Percentiles rank a stretch among this genome's conserved stretches.
Conservation (phyloP, 139 green algal genomes). For the Astrephomene gubernaculifera region DNA sequence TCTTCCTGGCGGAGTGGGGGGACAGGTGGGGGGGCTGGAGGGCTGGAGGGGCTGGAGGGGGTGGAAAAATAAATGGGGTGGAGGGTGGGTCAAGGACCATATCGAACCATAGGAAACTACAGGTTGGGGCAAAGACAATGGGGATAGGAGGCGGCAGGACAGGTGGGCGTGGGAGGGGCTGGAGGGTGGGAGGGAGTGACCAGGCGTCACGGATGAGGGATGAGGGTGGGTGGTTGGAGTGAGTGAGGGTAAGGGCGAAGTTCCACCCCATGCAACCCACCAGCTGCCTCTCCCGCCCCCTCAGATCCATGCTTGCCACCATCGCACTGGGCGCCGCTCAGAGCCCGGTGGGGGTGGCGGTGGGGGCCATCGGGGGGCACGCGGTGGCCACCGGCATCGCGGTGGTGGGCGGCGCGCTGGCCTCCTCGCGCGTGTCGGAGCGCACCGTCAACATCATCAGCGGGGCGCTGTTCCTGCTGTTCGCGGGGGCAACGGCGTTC, state of each 20-base stretch:
- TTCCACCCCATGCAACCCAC: no score
- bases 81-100: no score
- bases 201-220: neutral
- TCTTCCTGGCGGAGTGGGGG: conserved; percentile 97
- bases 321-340: conserved; percentile 94
- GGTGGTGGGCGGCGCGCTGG: conserved; percentile 88
- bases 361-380: conserved; percentile 92
- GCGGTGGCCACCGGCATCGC: conserved; percentile 91
- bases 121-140: no score
- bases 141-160: no score
- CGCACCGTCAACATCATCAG: conserved; percentile 83
- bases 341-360: conserved; percentile 88
- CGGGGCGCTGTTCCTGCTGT: conserved; percentile 92
- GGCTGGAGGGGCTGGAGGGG: neutral
- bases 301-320: conserved; percentile 95
- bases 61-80: no score
- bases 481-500: conserved; percentile 86
- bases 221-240: no score
- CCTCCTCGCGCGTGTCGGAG: conserved; percentile 91
- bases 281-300: no score
- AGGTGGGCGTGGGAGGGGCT: no score
- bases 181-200: neutral
- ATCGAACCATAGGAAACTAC: no score
- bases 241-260: no score
- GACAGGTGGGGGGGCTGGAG: conserved; percentile 63